Percentiles rank a stretch among this genome's conserved stretches.
Conservation (phyloP, 192 early-diverging fungal genomes). For the Rhizophlyctis rosea region DNA sequence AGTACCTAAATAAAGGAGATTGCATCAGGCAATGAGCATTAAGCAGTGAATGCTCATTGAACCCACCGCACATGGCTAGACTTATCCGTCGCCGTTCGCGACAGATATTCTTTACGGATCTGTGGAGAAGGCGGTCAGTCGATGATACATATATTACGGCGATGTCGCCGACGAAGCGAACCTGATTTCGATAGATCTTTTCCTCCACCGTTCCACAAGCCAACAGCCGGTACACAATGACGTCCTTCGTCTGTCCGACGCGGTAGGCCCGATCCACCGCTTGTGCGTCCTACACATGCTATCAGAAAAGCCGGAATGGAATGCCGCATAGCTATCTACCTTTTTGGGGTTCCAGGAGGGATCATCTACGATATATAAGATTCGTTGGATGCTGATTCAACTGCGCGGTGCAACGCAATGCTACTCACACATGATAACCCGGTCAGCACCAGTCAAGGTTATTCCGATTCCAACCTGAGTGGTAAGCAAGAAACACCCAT, state of each 20-base stretch:
- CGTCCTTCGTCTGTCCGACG: constrained; percentile 83
- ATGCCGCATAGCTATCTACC: neutral
- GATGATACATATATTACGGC: neutral
- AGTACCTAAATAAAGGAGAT: constrained; percentile 11
- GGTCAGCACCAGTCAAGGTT: constrained; percentile 9
- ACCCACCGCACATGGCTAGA: constrained; percentile 3
- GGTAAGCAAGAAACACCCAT: constrained; percentile 16
- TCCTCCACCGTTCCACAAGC: constrained; percentile 78
- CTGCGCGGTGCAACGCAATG: neutral
- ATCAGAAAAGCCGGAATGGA: too few relatives aligned
- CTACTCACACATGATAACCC: constrained; percentile 12
- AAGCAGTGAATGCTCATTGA: neutral
- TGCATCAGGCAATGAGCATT: neutral
- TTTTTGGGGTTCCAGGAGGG: constrained; percentile 27
- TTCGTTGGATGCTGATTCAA: too few relatives aligned
- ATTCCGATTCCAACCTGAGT: constrained; percentile 26
- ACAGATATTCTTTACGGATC: constrained; percentile 20
- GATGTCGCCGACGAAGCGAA: neutral
- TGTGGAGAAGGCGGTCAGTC: neutral
- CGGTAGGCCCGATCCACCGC: constrained; percentile 91
- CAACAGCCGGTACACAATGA: constrained; percentile 79
- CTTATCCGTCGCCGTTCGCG: constrained; percentile 14
- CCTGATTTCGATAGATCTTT: constrained; percentile 39
- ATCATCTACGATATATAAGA: neutral
- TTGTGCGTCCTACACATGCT: constrained; percentile 75